Conservation (phyloP, 192 early-diverging fungal genomes). For the Linnemannia schmuckeri region DNA sequence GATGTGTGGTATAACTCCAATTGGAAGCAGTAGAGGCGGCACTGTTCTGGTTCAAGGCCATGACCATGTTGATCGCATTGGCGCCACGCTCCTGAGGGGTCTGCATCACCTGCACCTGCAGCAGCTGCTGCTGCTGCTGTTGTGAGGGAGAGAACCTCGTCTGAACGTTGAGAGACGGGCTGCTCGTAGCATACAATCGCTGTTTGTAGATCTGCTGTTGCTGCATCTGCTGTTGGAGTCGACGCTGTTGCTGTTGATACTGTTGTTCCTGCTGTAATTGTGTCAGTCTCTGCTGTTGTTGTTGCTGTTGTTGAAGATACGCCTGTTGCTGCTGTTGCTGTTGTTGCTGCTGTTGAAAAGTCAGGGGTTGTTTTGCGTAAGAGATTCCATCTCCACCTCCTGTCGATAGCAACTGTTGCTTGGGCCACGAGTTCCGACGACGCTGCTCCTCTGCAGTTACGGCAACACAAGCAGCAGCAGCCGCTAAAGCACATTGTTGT, state of each 20-base stretch:
- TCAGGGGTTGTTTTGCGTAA: background rate
- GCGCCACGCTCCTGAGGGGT: background rate
- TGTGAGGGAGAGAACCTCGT: background rate
- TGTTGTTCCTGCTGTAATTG: constrained; percentile 19
- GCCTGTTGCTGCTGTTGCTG: background rate
- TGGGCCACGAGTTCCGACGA: constrained; percentile 32
- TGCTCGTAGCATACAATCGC: background rate
- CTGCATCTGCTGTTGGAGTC: background rate
- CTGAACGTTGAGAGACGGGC: background rate
- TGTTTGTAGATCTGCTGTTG: constrained; percentile 12
- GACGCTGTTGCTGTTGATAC: background rate
- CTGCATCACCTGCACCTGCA: background rate
- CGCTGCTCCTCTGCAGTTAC: background rate
- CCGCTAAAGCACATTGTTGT: background rate
- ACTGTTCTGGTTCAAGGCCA: background rate
- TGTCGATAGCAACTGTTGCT: background rate
- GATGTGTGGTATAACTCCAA: background rate
- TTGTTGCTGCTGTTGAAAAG: background rate
- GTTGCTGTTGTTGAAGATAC: background rate
- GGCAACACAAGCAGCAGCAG: background rate
- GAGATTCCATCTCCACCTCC: background rate
- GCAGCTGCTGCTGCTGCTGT: background rate
- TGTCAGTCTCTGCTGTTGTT: background rate
- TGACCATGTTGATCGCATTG: background rate
- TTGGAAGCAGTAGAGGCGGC: background rate